Percentiles rank a stretch among this genome's conserved stretches.
phyloP scores from a whole-genome alignment of 176 grass and related monocot species.

The Echinochloa phyllopogon region DNA sequence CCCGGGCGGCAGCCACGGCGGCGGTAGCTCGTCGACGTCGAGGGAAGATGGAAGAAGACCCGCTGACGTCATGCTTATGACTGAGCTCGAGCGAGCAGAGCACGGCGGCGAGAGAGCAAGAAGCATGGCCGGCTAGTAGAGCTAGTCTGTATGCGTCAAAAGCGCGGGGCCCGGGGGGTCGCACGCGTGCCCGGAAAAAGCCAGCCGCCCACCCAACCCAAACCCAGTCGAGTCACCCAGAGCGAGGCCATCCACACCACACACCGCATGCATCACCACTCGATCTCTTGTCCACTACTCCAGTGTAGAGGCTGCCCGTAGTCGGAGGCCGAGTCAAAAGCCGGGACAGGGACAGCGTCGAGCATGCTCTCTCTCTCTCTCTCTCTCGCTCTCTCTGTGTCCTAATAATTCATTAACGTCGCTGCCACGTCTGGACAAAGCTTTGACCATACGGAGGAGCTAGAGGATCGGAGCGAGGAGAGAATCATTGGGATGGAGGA shows the following conservation, averaged over 20 bases:
- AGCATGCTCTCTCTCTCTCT: not conserved
- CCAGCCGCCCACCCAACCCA: constrained; percentile 47
- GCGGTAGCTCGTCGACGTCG: not conserved
- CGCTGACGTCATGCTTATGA: constrained; percentile 49
- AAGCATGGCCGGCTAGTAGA: too few relatives aligned
- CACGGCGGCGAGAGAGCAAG: not conserved
- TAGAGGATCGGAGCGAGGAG: not conserved
- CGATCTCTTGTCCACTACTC: too few relatives aligned
- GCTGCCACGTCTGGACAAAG: constrained; percentile 53
- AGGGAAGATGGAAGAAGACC: not conserved
- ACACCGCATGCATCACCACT: not conserved
- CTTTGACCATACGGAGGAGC: constrained; percentile 33
- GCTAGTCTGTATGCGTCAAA: constrained; percentile 51
- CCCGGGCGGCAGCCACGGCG: not conserved
- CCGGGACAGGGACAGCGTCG: constrained; percentile 26
- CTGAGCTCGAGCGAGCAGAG: not conserved
- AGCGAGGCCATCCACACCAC: constrained; percentile 28
- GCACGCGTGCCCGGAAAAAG: constrained; percentile 71
- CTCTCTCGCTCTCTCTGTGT: not conserved
- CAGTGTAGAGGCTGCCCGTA: not conserved
- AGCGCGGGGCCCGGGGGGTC: constrained; percentile 36
- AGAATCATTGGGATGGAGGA: constrained; percentile 4
- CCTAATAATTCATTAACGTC: not conserved
- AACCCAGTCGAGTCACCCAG: not conserved
- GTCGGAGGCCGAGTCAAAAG: constrained; percentile 59